A percentile compares a stretch with the other conserved stretches of the same genome.
Evolutionary conservation across 306 rosid genomes (phyloP).

Genomic region (Sophora flavescens): DNA sequence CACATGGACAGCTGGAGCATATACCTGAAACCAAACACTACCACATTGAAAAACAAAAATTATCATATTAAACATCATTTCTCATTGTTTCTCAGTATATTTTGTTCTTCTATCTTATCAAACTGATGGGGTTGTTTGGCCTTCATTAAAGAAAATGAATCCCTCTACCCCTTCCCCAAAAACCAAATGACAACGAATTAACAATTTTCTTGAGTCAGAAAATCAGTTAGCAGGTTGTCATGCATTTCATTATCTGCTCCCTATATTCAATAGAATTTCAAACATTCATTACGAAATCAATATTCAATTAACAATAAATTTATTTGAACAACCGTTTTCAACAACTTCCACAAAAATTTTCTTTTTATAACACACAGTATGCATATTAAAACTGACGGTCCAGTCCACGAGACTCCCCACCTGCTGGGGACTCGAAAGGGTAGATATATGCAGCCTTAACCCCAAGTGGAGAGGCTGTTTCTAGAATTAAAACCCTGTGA

Average conservation of each 20-base stretch:
- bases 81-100: neutral
- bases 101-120: conserved; percentile 15
- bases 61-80: conserved; percentile 27
- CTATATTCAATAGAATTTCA: neutral
- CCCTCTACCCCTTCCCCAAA: neutral
- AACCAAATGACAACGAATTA: neutral
- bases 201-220: neutral
- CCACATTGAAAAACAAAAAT: conserved; percentile 1
- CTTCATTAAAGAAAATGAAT: neutral
- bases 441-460: too few relatives aligned
- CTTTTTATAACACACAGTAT: too few relatives aligned
- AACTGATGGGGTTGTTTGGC: neutral
- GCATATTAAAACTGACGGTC: too few relatives aligned
- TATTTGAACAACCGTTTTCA: neutral
- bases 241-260: neutral
- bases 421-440: too few relatives aligned
- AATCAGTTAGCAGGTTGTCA: too few relatives aligned
- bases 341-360: neutral
- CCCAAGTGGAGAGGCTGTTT: too few relatives aligned
- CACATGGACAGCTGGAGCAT: conserved; percentile 72
- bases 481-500: too few relatives aligned
- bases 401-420: too few relatives aligned
- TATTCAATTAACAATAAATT: neutral
- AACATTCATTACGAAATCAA: neutral
- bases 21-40: conserved; percentile 67